phyloP scores from a whole-genome alignment of 1,139 yeast species.

The Diutina mesorugosa region DNA sequence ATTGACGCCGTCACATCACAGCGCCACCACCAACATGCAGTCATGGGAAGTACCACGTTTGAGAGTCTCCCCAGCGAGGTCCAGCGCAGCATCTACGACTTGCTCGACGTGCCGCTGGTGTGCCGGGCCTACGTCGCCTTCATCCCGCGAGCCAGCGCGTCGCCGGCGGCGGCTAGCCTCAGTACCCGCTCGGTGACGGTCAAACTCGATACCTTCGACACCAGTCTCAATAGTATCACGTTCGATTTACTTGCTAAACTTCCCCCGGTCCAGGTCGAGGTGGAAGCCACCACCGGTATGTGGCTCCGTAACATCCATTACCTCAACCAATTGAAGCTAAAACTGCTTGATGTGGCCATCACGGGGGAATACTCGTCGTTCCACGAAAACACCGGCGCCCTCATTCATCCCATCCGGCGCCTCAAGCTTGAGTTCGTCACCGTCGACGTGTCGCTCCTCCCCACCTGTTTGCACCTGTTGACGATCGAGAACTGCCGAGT shows the following conservation, averaged over 20 bases:
- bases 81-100: not conserved
- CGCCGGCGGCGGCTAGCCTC: not conserved
- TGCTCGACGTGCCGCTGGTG: not conserved
- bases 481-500: not conserved
- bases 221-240: not conserved
- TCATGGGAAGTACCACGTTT: not conserved
- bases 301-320: not conserved
- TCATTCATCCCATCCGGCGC: not conserved
- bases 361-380: not conserved
- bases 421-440: not conserved
- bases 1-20: too few species aligned
- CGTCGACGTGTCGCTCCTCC: not conserved
- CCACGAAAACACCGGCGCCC: too few species aligned
- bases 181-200: not conserved
- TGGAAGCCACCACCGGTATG: not conserved
- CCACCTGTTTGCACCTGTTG: not conserved
- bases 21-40: too few species aligned
- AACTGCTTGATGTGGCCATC: not conserved
- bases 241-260: not conserved
- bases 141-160: not conserved
- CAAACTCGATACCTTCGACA: not conserved
- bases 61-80: not conserved
- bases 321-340: not conserved
- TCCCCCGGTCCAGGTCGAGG: not conserved
- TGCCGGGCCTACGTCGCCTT: not conserved